Percentiles rank a stretch among this genome's conserved stretches.
phyloP scores from a whole-genome alignment of 2,329 filamentous ascomycete species.

The Didymella sp. region DNA sequence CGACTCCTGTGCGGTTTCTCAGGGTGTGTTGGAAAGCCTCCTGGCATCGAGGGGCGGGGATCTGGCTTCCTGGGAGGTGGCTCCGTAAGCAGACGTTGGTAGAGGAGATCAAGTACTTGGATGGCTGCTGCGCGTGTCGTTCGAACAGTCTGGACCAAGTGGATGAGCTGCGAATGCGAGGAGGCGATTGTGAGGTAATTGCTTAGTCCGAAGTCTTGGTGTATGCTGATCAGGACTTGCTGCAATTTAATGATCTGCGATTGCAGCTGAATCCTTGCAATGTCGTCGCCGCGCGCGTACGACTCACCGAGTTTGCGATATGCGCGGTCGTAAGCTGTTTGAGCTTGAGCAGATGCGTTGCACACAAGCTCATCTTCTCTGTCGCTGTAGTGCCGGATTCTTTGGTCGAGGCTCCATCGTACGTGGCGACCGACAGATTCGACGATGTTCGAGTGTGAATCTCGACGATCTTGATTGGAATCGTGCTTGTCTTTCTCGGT shows the following conservation, averaged over 20 bases:
- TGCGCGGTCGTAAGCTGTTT: slow-evolving; percentile 40
- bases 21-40: slow-evolving; percentile 25
- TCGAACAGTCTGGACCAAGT: slow-evolving; percentile 38
- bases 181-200: slow-evolving; percentile 32
- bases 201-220: slow-evolving; percentile 37
- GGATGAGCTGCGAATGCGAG: slow-evolving; percentile 38
- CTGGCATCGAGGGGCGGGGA: slow-evolving; percentile 23
- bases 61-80: slow-evolving; percentile 15
- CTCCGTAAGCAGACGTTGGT: slow-evolving; percentile 35
- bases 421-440: slow-evolving; percentile 17
- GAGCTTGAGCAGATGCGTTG: slow-evolving; percentile 33
- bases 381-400: slow-evolving; percentile 28
- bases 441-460: slow-evolving; percentile 27
- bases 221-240: slow-evolving; percentile 38
- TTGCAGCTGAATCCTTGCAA: slow-evolving; percentile 41
- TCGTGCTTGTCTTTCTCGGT: slow-evolving; percentile 1
- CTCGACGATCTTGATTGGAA: slow-evolving; percentile 20
- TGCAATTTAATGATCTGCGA: slow-evolving; percentile 44
- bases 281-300: slow-evolving; percentile 44
- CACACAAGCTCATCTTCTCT: slow-evolving; percentile 41
- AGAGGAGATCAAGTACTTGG: slow-evolving; percentile 38
- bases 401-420: slow-evolving; percentile 24
- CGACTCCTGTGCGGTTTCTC: slow-evolving; percentile 6
- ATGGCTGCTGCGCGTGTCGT: slow-evolving; percentile 37
- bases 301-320: slow-evolving; percentile 38